phyloP scores from a whole-genome alignment of 73 alveolate genomes.

The Paramecium sexaurelia region DNA sequence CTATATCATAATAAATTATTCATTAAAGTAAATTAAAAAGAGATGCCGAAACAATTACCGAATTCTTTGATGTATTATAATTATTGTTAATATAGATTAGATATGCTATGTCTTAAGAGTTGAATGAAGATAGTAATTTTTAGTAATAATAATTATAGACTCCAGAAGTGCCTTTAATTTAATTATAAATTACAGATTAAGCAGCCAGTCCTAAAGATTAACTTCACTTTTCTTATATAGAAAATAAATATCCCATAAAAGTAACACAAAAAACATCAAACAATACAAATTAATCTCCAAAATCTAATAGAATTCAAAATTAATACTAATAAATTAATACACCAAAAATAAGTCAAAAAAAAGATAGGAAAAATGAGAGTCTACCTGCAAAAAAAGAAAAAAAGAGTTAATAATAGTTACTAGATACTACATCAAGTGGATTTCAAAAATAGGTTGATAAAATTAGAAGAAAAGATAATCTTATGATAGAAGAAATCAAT shows the following conservation, averaged over 20 bases:
- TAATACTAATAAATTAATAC: neutral
- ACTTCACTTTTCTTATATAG: neutral
- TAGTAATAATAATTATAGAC: neutral
- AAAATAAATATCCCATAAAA: neutral
- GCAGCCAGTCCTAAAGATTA: neutral
- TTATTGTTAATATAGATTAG: neutral
- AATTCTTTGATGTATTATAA: neutral
- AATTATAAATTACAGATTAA: neutral
- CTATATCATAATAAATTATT: neutral
- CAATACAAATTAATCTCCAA: neutral
- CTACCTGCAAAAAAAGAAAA: neutral
- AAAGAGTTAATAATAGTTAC: neutral
- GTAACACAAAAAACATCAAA: neutral
- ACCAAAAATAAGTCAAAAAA: neutral
- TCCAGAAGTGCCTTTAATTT: neutral
- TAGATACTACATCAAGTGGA: neutral
- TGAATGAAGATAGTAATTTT: neutral
- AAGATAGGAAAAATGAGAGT: neutral
- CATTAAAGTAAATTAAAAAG: neutral
- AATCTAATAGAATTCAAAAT: neutral
- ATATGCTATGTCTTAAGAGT: neutral
- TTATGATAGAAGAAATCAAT: neutral
- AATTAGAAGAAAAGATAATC: neutral
- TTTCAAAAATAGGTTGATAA: neutral
- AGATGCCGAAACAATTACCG: constrained; percentile 3